phyloP scores from a whole-genome alignment of 495 filamentous ascomycete species.

The Cryomyces minteri region DNA sequence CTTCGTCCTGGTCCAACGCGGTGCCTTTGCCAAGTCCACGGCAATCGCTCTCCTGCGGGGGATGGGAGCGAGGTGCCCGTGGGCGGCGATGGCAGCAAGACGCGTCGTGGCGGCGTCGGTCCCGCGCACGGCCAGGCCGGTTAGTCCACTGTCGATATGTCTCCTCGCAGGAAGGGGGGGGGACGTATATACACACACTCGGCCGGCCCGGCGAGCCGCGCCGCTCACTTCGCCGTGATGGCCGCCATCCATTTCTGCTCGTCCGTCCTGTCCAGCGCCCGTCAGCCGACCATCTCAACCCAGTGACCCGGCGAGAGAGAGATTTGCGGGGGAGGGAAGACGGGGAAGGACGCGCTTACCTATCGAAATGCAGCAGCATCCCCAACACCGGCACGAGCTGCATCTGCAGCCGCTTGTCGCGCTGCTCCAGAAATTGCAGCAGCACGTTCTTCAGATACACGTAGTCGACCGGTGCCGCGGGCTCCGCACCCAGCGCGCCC shows the following conservation, averaged over 20 bases:
- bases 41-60: no score
- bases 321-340: not conserved
- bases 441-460: conserved; percentile 92
- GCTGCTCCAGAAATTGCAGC: conserved; percentile 85
- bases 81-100: not conserved
- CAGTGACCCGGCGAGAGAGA: not conserved
- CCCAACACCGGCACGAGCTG: conserved; percentile 85
- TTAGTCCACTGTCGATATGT: no score
- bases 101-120: no score
- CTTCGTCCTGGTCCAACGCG: no score
- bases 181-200: no score
- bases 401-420: conserved; percentile 75
- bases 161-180: not conserved
- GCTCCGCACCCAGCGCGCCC: not conserved
- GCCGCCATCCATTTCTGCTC: conserved; percentile 80
- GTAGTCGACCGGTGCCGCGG: conserved; percentile 37
- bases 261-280: conserved; percentile 37
- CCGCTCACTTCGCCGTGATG: conserved; percentile 34
- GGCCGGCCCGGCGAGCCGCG: no score
- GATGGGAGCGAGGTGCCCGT: not conserved
- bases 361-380: conserved; percentile 80
- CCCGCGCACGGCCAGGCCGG: no score
- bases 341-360: conserved; percentile 31
- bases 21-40: no score
- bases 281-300: not conserved